Evolutionary conservation across 805 yeast species (phyloP), one percentile per base, ranked within the genome.

Genomic region (Kluyveromyces lactis): DNA sequence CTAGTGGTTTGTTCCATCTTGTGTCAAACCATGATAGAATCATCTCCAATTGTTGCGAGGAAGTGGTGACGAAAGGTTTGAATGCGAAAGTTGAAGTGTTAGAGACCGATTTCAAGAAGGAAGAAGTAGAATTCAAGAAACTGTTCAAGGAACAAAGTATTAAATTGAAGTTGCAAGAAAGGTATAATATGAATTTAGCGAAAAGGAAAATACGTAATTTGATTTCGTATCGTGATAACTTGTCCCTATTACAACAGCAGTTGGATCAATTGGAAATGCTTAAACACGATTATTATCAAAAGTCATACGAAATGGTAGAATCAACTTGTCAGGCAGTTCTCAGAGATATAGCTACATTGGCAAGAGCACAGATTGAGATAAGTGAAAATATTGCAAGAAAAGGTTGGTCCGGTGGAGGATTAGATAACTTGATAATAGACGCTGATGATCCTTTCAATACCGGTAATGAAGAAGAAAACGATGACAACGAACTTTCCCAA

Each of bases 381-480:
- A 77, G 75, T 49, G 95, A 84, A 51, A 80, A 82, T 19, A 76
- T 86, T 17, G 94, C 95, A 0, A 69, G 77, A 41, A 86, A 86
- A 53, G 92, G 94, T 4, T 80, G 87, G 85, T 72, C 81, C 3
- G 95, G 94, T 11, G 92, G 90, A 19, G 95, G 95, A 0, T 62
- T 86, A 26, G 95, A 86, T 52, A 79, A 73, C 18, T 62, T 83
- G 39, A 63, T 83, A 18, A 66, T 75, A 1, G 66, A 71, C 26
- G 77, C 84, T 28, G 81, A 82, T 1, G 92, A 82, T 55, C 82
- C 83, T 1, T 77, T 77, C 50, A 34, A 21, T 26, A 3, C 30
- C 8, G 69, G 56, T 18, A 65, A 60, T 15, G 59, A 55, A 10
- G 33, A 30, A 11, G 33, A 30, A 11, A 27, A 12, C n/a, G 30